These are phyloP conservation scores for Aureobasidium sp. DNA, from an alignment of 2,329 filamentous ascomycete genomes.

Conservation along the genomic window DNA sequence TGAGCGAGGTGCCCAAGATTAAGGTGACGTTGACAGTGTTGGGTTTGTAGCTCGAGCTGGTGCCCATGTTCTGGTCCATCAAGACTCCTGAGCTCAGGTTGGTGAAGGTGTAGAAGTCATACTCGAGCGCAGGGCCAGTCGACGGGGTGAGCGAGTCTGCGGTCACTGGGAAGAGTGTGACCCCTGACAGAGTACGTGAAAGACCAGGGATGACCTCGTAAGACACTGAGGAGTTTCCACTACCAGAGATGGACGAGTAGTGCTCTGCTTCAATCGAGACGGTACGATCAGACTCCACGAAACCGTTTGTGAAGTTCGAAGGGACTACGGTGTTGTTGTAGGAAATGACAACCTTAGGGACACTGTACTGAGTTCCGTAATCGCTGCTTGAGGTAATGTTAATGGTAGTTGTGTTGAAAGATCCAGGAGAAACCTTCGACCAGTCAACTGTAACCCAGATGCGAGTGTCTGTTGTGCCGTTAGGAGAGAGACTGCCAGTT, in stretches of 20 bases:
- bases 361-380: slow-evolving; percentile 37
- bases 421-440: slow-evolving; percentile 38
- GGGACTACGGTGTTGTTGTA: slow-evolving; percentile 46
- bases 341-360: slow-evolving; percentile 47
- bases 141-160: slow-evolving; percentile 44
- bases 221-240: slow-evolving; percentile 26
- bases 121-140: slow-evolving; percentile 51
- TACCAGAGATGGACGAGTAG: slow-evolving; percentile 22
- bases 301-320: slow-evolving; percentile 48
- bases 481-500: slow-evolving; percentile 44
- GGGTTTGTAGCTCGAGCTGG: slow-evolving; percentile 26
- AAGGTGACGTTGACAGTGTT: slow-evolving; percentile 34
- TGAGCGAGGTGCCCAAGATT: slow-evolving; percentile 24
- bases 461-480: slow-evolving; percentile 43
- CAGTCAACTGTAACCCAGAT: slow-evolving; percentile 53
- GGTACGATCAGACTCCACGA: slow-evolving; percentile 52
- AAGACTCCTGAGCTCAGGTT: slow-evolving; percentile 33
- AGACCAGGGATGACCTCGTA: slow-evolving; percentile 50
- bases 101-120: slow-evolving; percentile 56
- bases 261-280: slow-evolving; percentile 34
- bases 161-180: slow-evolving; percentile 50
- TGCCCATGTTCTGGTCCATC: slow-evolving; percentile 30
- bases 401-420: slow-evolving; percentile 36
- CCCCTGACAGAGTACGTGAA: slow-evolving; percentile 52
- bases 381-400: slow-evolving; percentile 47